Evolutionary conservation across 108 stramenopile genomes (phyloP).

Genomic region (Nitzschia sp.): DNA sequence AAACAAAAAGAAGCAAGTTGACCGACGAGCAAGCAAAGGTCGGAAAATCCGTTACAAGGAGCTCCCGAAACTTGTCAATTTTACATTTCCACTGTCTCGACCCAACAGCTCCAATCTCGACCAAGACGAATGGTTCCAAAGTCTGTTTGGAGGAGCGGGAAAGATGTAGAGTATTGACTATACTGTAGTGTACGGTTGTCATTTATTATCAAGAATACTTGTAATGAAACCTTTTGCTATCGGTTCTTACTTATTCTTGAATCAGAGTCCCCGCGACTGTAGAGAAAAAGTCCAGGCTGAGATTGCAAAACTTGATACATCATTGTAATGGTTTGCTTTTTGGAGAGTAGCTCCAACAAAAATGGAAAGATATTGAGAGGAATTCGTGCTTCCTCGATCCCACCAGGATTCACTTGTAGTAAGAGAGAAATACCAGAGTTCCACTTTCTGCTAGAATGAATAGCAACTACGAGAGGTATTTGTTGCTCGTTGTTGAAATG

Average conservation of each 20-base stretch:
- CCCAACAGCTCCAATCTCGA: conserved; percentile 49
- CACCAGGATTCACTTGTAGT: conserved; percentile 7
- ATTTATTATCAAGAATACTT: too few relatives aligned
- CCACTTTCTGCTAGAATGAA: conserved; percentile 1
- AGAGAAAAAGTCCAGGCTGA: background rate
- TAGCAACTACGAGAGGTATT: conserved; percentile 9
- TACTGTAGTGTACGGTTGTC: too few relatives aligned
- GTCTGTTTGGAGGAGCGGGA: conserved; percentile 74
- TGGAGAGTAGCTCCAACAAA: background rate
- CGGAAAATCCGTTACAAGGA: conserved; percentile 90
- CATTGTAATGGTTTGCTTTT: too few relatives aligned
- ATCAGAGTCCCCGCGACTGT: too few relatives aligned
- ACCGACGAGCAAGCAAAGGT: conserved; percentile 93
- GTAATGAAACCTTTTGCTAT: too few relatives aligned
- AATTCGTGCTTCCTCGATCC: background rate
- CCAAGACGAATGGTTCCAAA: conserved; percentile 81
- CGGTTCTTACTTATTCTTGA: too few relatives aligned
- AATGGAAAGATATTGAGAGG: conserved; percentile 1
- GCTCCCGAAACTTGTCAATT: conserved; percentile 91
- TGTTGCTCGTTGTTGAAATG: conserved; percentile 2
- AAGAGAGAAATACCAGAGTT: conserved; percentile 1
- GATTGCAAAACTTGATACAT: background rate
- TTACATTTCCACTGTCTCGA: conserved; percentile 87
- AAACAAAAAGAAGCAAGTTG: conserved; percentile 56
- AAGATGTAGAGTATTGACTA: background rate